Conservation (phyloP, 2,329 filamentous ascomycete genomes). For the Aspergillus ibericus region DNA sequence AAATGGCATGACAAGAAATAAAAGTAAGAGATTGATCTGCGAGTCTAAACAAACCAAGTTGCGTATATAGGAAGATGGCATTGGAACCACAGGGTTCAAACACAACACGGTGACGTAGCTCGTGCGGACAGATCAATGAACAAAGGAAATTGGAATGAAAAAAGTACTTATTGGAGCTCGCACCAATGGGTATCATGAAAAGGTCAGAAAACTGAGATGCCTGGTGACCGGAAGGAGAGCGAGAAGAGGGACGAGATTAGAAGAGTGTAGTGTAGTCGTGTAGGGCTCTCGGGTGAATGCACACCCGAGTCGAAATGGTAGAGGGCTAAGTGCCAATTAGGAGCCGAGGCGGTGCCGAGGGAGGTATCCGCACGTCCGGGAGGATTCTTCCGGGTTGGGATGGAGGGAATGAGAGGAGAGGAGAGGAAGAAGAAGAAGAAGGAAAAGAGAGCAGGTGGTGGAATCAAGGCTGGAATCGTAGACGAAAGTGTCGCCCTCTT, state of each 20-base stretch:
- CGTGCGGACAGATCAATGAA: neutral
- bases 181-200: slow-evolving; percentile 33
- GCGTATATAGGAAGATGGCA: neutral
- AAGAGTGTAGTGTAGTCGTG: too few relatives aligned
- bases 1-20: neutral
- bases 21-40: neutral
- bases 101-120: neutral
- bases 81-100: neutral
- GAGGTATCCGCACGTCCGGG: neutral
- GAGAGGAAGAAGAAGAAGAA: slow-evolving; percentile 2
- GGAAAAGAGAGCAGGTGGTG: neutral
- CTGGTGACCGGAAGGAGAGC: neutral
- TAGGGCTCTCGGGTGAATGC: neutral
- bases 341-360: neutral
- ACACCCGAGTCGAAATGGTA: neutral
- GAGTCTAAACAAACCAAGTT: neutral
- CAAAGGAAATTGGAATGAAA: slow-evolving; percentile 7
- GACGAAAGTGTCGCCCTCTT: slow-evolving; percentile 41
- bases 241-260: neutral
- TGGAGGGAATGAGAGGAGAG: neutral
- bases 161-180: slow-evolving; percentile 11
- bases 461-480: slow-evolving; percentile 43
- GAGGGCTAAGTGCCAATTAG: neutral
- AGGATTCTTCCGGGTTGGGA: neutral
- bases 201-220: neutral